Conservation (phyloP, 1,139 yeast species). For the Candida sanyaensis region DNA sequence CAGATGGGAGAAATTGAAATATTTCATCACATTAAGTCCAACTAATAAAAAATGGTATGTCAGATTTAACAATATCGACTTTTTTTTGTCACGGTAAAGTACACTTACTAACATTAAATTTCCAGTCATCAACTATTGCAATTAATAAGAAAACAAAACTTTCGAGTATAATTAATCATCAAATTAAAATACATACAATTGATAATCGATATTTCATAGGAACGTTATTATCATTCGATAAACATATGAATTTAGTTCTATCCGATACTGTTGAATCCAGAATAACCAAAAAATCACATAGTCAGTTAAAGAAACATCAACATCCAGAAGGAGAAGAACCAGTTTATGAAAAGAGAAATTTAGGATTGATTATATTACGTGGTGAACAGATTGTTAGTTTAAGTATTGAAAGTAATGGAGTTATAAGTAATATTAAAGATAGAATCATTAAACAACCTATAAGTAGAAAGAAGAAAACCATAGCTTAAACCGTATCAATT, state of each 20-base stretch:
- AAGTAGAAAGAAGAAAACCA: slow-evolving; percentile 17
- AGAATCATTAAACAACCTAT: slow-evolving; percentile 40
- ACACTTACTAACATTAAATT: neutral
- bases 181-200: slow-evolving; percentile 69
- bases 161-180: slow-evolving; percentile 73
- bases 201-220: slow-evolving; percentile 83
- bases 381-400: slow-evolving; percentile 90
- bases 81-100: too few relatives aligned
- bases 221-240: slow-evolving; percentile 82
- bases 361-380: slow-evolving; percentile 82
- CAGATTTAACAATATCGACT: too few relatives aligned
- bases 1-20: too few relatives aligned
- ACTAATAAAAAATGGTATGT: too few relatives aligned
- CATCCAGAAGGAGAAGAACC: slow-evolving; percentile 11
- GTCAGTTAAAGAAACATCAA: slow-evolving; percentile 33
- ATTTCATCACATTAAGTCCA: too few relatives aligned
- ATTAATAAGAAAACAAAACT: slow-evolving; percentile 50
- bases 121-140: slow-evolving; percentile 16
- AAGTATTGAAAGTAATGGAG: slow-evolving; percentile 74
- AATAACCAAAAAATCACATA: slow-evolving; percentile 59
- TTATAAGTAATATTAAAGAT: slow-evolving; percentile 51
- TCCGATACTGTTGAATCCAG: slow-evolving; percentile 86
- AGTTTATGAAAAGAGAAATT: slow-evolving; percentile 63
- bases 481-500: slow-evolving; percentile 7
- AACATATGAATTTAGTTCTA: slow-evolving; percentile 83